Percentiles rank a stretch among this genome's conserved stretches.
Evolutionary conservation across 1,139 yeast genomes (phyloP).

Genomic region (Hyphopichia wangnamkhiaoensis): DNA sequence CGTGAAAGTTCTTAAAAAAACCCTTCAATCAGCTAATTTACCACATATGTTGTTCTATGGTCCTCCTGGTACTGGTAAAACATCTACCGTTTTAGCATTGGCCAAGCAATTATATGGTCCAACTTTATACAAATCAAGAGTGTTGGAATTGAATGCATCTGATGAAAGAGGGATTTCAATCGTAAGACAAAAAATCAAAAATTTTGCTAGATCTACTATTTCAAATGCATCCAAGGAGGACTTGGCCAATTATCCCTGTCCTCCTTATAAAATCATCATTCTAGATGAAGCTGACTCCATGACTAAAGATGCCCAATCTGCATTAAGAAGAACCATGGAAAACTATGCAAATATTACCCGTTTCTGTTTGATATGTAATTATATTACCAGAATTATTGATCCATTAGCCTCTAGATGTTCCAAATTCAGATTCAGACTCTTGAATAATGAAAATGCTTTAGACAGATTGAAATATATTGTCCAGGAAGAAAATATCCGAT

Average conservation of each 20-base stretch:
- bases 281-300: conserved; percentile 97
- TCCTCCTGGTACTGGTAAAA: conserved; percentile 97
- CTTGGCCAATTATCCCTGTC: conserved; percentile 79
- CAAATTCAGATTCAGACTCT: conserved; percentile 82
- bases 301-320: conserved; percentile 99
- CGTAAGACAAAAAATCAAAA: conserved; percentile 49
- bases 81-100: conserved; percentile 87
- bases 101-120: conserved; percentile 85
- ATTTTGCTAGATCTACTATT: conserved; percentile 68
- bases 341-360: conserved; percentile 88
- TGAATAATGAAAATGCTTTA: conserved; percentile 72
- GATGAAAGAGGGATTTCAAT: conserved; percentile 54
- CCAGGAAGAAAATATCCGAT: conserved; percentile 49
- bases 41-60: conserved; percentile 98
- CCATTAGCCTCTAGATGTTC: conserved; percentile 97
- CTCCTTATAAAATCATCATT: conserved; percentile 90
- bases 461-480: conserved; percentile 64
- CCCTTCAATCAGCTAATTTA: conserved; percentile 75
- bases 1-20: conserved; percentile 77
- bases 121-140: conserved; percentile 66
- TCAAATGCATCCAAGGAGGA: conserved; percentile 77
- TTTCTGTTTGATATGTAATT: conserved; percentile 91
- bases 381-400: conserved; percentile 93
- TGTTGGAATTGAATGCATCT: conserved; percentile 75
- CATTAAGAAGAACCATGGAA: conserved; percentile 96